Percentiles rank a stretch among this genome's conserved stretches.
These are phyloP conservation scores for Macrophomina tecta DNA, from an alignment of 2,329 filamentous ascomycete species.

Conservation along the genomic window DNA sequence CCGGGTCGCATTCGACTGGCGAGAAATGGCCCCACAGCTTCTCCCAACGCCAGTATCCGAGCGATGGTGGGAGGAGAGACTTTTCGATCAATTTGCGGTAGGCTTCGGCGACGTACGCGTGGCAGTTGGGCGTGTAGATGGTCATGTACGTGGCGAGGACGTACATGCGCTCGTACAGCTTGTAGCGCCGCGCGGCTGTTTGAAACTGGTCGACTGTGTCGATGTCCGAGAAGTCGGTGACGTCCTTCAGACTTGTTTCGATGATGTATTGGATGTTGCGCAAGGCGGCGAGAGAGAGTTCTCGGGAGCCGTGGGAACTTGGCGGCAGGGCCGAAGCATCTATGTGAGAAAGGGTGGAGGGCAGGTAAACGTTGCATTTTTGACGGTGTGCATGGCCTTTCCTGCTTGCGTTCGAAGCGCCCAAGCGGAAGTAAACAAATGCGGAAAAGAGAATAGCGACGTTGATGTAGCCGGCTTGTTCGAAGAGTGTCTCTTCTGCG, in stretches of 20 bases:
- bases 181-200: conserved; percentile 33
- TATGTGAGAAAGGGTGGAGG: conserved; percentile 25
- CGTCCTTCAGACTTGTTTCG: conserved; percentile 30
- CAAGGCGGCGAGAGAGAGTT: conserved; percentile 26
- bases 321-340: not conserved
- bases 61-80: conserved; percentile 29
- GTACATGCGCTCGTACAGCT: conserved; percentile 30
- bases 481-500: conserved; percentile 29
- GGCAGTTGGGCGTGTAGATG: conserved; percentile 32
- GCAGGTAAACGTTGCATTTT: conserved; percentile 30
- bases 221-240: conserved; percentile 32
- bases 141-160: conserved; percentile 30
- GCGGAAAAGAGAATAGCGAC: not conserved
- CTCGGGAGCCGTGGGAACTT: conserved; percentile 29
- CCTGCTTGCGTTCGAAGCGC: not conserved
- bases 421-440: not conserved
- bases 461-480: conserved; percentile 8
- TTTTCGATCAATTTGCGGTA: conserved; percentile 32
- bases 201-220: conserved; percentile 35
- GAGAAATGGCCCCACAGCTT: conserved; percentile 31
- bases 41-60: conserved; percentile 36
- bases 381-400: conserved; percentile 8
- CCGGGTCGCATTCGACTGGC: conserved; percentile 30
- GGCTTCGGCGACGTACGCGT: conserved; percentile 31
- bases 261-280: conserved; percentile 32